These are phyloP conservation scores for Boletellus ananiceps DNA, from an alignment of 768 basidiomycete species.

Conservation along the genomic window DNA sequence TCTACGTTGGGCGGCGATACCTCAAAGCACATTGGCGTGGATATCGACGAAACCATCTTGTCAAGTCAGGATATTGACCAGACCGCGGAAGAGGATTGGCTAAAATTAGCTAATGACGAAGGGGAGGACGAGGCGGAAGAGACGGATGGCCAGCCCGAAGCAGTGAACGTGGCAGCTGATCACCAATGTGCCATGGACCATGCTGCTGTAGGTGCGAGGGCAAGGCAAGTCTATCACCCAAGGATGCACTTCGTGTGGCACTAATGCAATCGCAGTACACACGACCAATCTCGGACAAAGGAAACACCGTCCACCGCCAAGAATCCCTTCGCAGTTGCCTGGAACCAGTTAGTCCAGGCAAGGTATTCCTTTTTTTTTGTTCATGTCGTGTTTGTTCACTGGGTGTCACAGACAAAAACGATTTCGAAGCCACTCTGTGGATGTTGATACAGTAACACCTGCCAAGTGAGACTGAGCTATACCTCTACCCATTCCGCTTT, in stretches of 20 bases:
- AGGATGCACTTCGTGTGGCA: background rate
- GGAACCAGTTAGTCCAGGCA: slow-evolving; percentile 17
- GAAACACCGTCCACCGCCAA: background rate
- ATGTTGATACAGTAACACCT: slow-evolving; percentile 8
- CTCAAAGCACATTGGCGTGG: slow-evolving; percentile 19
- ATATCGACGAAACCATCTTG: slow-evolving; percentile 29
- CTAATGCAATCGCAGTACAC: background rate
- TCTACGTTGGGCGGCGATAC: no score
- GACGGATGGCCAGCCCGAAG: background rate
- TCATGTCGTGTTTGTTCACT: slow-evolving; percentile 1
- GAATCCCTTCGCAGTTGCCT: slow-evolving; percentile 20
- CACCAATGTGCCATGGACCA: background rate
- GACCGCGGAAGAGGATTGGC: slow-evolving; percentile 14
- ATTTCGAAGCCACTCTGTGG: slow-evolving; percentile 18
- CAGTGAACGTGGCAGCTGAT: background rate
- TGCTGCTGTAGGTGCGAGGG: background rate
- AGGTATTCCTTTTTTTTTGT: slow-evolving; percentile 5
- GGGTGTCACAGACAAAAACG: slow-evolving; percentile 20
- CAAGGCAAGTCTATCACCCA: background rate
- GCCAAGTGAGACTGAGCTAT: slow-evolving; percentile 15
- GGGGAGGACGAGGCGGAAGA: slow-evolving; percentile 16
- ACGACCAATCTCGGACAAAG: background rate
- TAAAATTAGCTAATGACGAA: slow-evolving; percentile 2
- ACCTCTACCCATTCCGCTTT: background rate
- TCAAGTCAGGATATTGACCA: slow-evolving; percentile 32